Evolutionary conservation across 2,329 filamentous ascomycete species (phyloP), one percentile per base, ranked within the genome.

Genomic region (Aspergillus unguis): DNA sequence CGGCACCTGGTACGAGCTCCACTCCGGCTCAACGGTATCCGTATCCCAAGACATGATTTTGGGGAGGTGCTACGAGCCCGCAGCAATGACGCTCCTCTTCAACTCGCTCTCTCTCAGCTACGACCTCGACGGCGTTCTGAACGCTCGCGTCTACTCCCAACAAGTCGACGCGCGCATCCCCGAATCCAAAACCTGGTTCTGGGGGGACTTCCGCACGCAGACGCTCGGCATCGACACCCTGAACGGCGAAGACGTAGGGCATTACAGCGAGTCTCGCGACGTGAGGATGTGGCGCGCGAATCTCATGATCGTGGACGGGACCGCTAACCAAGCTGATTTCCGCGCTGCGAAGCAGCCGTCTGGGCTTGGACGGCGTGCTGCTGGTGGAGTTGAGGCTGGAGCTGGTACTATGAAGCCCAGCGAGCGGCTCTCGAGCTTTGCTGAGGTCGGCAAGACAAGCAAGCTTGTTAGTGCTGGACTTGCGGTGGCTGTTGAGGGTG

Each of bases 201-300:
- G 80, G 77, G 80, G 75, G 0, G 81, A 85, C 48, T 73, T 72
- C 25, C 75, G 83, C 1, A 76, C 77, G 0, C 77, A 84, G 44
- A 78, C 80, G 0, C 73, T 85, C 0, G 80, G 80, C 28, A 61
- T 85, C 5, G 75, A 77, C 28, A 76, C 76, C 3, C 65, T 84
- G 35, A 84, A 84, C 54, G 79, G 78, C 1, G 61, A 76, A 1
- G 78, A 80, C 29, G 75, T 81, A 4, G 73, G 78, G 0, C 66
- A 68, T 23, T 75, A 72, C 37, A 76, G 79, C 48, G 69, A 68
- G 0, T 64, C 72, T 6, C 72, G 78, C 6, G 70, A 80, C 52
- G 65, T 75, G 1, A 71, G 71, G 44, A 72, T 72, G 54, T 80
- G 75, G 74, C 71, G 75, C 11, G 73, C 72, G 3, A 71, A 75